Conservation (phyloP, 768 basidiomycete species). For the Phallus indusiatus region DNA sequence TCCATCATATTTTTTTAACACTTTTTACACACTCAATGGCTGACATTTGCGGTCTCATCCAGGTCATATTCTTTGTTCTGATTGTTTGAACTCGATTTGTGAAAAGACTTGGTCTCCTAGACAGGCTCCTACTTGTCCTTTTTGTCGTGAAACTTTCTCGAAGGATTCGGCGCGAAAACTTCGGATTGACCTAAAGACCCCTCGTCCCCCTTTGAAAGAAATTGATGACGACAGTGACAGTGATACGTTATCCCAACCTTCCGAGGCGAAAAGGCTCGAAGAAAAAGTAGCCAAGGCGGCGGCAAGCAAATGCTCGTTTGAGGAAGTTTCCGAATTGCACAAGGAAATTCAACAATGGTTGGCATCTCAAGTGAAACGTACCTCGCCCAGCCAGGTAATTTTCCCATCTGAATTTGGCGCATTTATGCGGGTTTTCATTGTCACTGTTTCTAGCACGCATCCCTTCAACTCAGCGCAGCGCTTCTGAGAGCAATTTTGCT, state of each 20-base stretch:
- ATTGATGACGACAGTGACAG: conserved; percentile 23
- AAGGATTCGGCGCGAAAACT: conserved; percentile 61
- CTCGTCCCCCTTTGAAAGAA: conserved; percentile 45
- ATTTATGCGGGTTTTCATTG: conserved; percentile 1
- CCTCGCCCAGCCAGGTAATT: conserved; percentile 52
- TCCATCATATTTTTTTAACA: conserved; percentile 9
- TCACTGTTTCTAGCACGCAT: conserved; percentile 37
- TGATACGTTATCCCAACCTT: conserved; percentile 9
- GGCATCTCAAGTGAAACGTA: conserved; percentile 40
- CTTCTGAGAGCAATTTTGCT: conserved; percentile 75
- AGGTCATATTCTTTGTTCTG: conserved; percentile 77
- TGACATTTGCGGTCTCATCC: conserved; percentile 10
- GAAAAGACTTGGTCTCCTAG: conserved; percentile 64
- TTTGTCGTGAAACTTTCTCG: conserved; percentile 72
- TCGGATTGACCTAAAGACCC: conserved; percentile 72
- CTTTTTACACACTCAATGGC: conserved; percentile 18
- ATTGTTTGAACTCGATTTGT: conserved; percentile 70
- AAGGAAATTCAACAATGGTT: conserved; percentile 75
- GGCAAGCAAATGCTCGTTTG: conserved; percentile 79
- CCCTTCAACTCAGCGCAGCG: conserved; percentile 66
- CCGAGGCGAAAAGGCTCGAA: conserved; percentile 53
- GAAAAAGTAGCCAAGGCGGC: conserved; percentile 72
- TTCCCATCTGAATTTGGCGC: conserved; percentile 14
- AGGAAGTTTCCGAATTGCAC: conserved; percentile 71
- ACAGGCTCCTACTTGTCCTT: conserved; percentile 68